Base-by-base conservation (phyloP, 2,329 filamentous ascomycete species). In the Ramularia collo-cygni region DNA sequence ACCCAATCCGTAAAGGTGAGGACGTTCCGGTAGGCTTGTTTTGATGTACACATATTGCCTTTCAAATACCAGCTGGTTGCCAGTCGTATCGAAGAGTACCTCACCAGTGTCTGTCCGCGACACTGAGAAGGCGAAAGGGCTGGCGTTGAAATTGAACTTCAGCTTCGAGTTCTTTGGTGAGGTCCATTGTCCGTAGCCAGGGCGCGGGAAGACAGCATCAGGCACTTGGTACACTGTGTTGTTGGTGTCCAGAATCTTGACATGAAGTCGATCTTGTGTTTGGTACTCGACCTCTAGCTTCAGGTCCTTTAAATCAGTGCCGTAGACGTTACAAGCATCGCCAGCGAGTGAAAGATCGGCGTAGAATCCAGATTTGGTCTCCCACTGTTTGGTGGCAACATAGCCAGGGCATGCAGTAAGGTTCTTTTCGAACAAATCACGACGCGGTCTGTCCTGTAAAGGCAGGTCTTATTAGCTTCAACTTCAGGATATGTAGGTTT, bases 151-250 rank as follows among this genome's bases (percentile, higher is more conserved):
- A 9, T 34, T 36, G 36, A 61, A 59, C 2, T 43, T 15, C 4
- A 60, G 44, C 18, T 59, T 54, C 8, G 44, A 35, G 9, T 43
- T 45, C 4, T 40, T 35, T 24, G 59, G 53, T 16, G 49, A 38
- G 10, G 6, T 6, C 21, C 21, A 24, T 10, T 24, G 21, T 6
- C 21, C 21, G 10, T 24, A 24, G 21, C 21, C 21, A 6, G 21
- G 21, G 6, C 21, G 21, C 6, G 21, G 21, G 21, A 24, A 66
- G 14, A 86, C 75, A 2, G 72, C 72, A 28, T 81, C 76, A 8
- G 84, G 83, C 1, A 90, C 75, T 56, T 88, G 83, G 53, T 85
- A 90, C 27, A 83, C 80, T 15, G 77, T 71, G 44, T 81, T 72
- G 14, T 67, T 74, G 5, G 73, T 69, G 59, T 89, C 85, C 47